Percentiles rank a stretch among this genome's conserved stretches.
phyloP scores from a whole-genome alignment of 2,329 filamentous ascomycete species.

The Pseudogymnoascus sp. region DNA sequence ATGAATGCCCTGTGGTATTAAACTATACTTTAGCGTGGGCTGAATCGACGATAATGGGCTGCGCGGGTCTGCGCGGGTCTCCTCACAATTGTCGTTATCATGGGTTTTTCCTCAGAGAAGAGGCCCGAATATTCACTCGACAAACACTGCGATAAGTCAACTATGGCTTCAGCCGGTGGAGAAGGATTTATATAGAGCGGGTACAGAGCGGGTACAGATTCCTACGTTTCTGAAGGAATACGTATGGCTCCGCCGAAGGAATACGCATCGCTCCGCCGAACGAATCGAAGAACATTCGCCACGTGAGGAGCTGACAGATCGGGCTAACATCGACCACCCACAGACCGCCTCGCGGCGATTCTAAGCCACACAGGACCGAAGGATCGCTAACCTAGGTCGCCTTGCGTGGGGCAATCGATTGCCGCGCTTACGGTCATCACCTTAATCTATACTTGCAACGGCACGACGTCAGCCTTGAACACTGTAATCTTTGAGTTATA shows the following conservation, averaged over 20 bases:
- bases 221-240: too few species aligned
- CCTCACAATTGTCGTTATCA: neutral
- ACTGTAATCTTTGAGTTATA: too few species aligned
- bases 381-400: neutral
- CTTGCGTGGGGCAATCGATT: neutral
- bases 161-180: too few species aligned
- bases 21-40: neutral
- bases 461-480: neutral
- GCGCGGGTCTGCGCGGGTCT: neutral
- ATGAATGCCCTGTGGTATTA: neutral
- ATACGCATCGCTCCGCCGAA: neutral
- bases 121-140: too few species aligned
- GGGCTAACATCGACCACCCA: neutral
- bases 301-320: neutral
- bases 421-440: neutral
- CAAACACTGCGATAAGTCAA: too few species aligned
- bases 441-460: neutral
- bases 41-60: neutral
- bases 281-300: neutral
- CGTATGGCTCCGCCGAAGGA: neutral
- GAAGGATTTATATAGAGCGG: neutral
- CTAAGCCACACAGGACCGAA: neutral
- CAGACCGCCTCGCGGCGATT: neutral
- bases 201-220: too few species aligned
- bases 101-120: too few species aligned